Evolutionary conservation across 164 flowering plant species (phyloP), one percentile per base, ranked within the genome.

Genomic region (Brasenia schreberi): DNA sequence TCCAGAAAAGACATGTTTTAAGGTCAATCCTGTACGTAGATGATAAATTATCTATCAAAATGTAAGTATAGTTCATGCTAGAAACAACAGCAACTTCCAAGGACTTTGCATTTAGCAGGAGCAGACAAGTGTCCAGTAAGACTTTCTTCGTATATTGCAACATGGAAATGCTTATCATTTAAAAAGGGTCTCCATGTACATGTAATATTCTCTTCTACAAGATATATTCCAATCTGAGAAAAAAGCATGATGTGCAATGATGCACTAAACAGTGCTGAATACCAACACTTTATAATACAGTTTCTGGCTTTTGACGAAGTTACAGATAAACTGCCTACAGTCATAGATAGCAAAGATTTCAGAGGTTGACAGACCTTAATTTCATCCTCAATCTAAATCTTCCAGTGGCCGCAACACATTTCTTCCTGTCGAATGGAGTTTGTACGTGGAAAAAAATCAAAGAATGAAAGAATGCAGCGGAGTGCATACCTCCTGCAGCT

Each of bases 401-500:
- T 12, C 12, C 53, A 45, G 7, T 7, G 1, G 53, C 53, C 7
- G 12, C 53, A 45, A 7, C 11, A 45, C 53, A 12, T 45, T 7
- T 45, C 53, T 45, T 45, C 53, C 53, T 12, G 12, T 7, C 53
- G 53, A 12, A 12, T 45, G 53, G 12, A 45, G 53, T 45, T 45
- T 45, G 53, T 7, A 45, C 53, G 12, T 7, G 53, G 53, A 5
- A 45, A 45, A 45, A 45, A 45, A 45, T 45, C 63, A 60, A 60
- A n/a, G 63, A 60, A 60, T 60, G 19, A 60, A 60, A 60, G 63
- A 60, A 60, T 60, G 27, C 63, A 60, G 27, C 27, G 27, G 63
- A 60, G 4, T 60, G 17, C 63, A 60, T 6, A 19, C 63, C 63
- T 60, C 63, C 53, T 2, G 53, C 53, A 45, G 53, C 53, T 45